Evolutionary conservation across 2,329 filamentous ascomycete genomes (phyloP).

Genomic region (Sporothrix brunneoviolacea): DNA sequence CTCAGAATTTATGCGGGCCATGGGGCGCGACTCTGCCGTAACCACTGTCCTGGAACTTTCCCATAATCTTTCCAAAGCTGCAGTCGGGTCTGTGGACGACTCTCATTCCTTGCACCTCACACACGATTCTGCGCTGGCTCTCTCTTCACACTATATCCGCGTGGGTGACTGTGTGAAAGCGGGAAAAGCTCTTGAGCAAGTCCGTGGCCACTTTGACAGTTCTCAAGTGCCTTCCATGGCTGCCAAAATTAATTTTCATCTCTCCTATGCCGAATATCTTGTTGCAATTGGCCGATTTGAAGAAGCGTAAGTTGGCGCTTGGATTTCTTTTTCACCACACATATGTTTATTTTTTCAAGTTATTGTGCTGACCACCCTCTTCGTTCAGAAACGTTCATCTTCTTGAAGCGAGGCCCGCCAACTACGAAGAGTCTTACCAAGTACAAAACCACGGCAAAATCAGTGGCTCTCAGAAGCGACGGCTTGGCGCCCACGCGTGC

Average conservation of each 20-base stretch:
- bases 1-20: constrained; percentile 44
- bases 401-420: constrained; percentile 9
- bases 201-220: constrained; percentile 42
- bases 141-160: constrained; percentile 47
- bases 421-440: neutral
- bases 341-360: neutral
- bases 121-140: constrained; percentile 39
- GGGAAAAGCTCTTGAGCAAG: constrained; percentile 48
- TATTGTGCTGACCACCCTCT: too few species aligned
- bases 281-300: constrained; percentile 59
- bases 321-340: neutral
- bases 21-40: constrained; percentile 42
- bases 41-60: constrained; percentile 42
- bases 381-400: constrained; percentile 14
- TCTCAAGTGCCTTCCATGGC: constrained; percentile 28
- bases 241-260: constrained; percentile 49
- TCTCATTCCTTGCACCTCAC: constrained; percentile 28
- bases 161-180: constrained; percentile 48
- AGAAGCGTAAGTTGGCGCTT: constrained; percentile 42
- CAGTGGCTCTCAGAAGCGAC: constrained; percentile 2
- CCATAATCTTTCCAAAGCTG: constrained; percentile 32
- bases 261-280: constrained; percentile 69
- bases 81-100: neutral
- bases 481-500: constrained; percentile 42
- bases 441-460: neutral